Evolutionary conservation across 306 rosid genomes (phyloP).

Genomic region (Trichosanthes cucumerina): DNA sequence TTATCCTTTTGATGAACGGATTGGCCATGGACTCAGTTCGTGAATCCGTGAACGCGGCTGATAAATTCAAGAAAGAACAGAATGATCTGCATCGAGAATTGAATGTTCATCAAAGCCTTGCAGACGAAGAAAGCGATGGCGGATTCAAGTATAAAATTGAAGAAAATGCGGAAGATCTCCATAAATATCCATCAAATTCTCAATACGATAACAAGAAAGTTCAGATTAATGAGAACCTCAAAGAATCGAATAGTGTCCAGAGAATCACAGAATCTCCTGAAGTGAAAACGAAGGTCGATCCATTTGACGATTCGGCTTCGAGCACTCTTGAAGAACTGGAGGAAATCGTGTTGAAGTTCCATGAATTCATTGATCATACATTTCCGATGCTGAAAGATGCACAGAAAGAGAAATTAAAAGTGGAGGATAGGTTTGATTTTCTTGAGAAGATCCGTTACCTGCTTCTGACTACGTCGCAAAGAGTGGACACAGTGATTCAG

Average conservation of each 20-base stretch:
- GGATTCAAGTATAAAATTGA: not conserved
- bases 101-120: not conserved
- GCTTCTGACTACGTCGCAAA: not conserved
- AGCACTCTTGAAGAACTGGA: not conserved
- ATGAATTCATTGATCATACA: not conserved
- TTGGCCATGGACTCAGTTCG: not conserved
- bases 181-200: not conserved
- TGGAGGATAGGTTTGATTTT: not conserved
- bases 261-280: no score
- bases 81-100: not conserved
- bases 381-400: not conserved
- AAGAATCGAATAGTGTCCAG: not conserved
- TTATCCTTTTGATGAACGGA: not conserved
- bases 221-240: not conserved
- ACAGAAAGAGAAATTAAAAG: no score
- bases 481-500: not conserved
- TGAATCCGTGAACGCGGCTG: not conserved
- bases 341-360: not conserved
- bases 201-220: not conserved
- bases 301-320: not conserved
- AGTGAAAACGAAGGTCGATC: not conserved
- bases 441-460: not conserved
- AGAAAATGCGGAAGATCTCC: not conserved
- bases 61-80: not conserved
- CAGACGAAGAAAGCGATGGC: not conserved